These are phyloP conservation scores for Anthracocystis setariae DNA, from an alignment of 1,284 basidiomycete species.

Conservation along the genomic window DNA sequence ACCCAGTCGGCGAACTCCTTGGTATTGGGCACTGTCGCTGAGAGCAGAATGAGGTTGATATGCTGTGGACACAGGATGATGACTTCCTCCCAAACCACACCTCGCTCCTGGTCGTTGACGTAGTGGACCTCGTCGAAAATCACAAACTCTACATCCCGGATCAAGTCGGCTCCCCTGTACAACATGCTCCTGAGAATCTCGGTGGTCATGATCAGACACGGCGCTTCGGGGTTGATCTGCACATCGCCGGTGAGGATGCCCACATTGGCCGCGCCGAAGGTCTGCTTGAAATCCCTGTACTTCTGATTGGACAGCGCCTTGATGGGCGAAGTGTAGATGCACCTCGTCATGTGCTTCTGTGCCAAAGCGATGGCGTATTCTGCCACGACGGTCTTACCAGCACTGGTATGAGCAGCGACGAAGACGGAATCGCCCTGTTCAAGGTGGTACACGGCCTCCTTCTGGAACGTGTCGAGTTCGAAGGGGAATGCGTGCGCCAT, in stretches of 20 bases:
- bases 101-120: slow-evolving; percentile 98
- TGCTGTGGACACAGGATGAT: slow-evolving; percentile 76
- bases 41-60: slow-evolving; percentile 76
- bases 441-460: slow-evolving; percentile 96
- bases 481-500: slow-evolving; percentile 86
- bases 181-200: slow-evolving; percentile 97
- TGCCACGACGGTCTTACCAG: slow-evolving; percentile 99
- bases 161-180: slow-evolving; percentile 85
- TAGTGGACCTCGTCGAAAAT: slow-evolving; percentile 99
- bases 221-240: slow-evolving; percentile 98
- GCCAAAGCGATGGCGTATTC: slow-evolving; percentile 98
- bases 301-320: slow-evolving; percentile 99
- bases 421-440: slow-evolving; percentile 98
- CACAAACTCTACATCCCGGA: slow-evolving; percentile 98
- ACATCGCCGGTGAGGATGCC: slow-evolving; percentile 99
- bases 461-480: slow-evolving; percentile 89
- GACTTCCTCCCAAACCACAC: slow-evolving; percentile 99
- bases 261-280: slow-evolving; percentile 89
- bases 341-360: slow-evolving; percentile 96
- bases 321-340: slow-evolving; percentile 98
- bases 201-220: slow-evolving; percentile 88
- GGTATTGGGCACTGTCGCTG: slow-evolving; percentile 97
- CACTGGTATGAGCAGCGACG: slow-evolving; percentile 97
- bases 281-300: slow-evolving; percentile 97
- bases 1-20: slow-evolving; percentile 99